These are phyloP conservation scores for Gaillardinia entomophila DNA, from an alignment of 805 yeast species.

Conservation along the genomic window DNA sequence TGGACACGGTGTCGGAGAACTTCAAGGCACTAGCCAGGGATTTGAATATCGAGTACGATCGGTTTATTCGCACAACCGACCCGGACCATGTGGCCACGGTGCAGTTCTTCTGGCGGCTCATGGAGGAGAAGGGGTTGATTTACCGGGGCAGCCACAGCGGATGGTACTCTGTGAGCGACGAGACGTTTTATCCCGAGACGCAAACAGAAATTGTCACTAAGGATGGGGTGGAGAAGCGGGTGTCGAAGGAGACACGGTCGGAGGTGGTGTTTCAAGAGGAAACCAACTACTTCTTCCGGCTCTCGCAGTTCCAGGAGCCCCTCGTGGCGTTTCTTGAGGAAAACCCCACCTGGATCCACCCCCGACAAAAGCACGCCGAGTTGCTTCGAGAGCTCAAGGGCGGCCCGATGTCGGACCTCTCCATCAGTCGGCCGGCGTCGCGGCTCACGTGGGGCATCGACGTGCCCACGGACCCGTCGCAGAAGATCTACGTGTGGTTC, in stretches of 20 bases:
- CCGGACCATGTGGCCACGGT: slow-evolving; percentile 67
- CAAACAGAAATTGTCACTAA: slow-evolving; percentile 47
- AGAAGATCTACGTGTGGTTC: slow-evolving; percentile 91
- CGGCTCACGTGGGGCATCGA: slow-evolving; percentile 85
- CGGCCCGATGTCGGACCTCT: slow-evolving; percentile 54
- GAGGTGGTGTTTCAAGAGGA: slow-evolving; percentile 75
- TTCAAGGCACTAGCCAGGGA: slow-evolving; percentile 60
- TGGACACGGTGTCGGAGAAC: slow-evolving; percentile 59
- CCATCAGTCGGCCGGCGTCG: slow-evolving; percentile 79
- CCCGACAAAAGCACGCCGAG: slow-evolving; percentile 48
- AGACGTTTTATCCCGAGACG: slow-evolving; percentile 82
- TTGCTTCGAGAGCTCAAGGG: slow-evolving; percentile 54
- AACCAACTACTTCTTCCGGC: slow-evolving; percentile 78
- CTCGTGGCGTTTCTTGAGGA: slow-evolving; percentile 45
- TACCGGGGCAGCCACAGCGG: slow-evolving; percentile 84
- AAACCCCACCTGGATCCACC: slow-evolving; percentile 61
- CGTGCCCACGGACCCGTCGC: slow-evolving; percentile 76
- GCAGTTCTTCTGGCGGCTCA: slow-evolving; percentile 59
- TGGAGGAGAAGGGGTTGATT: slow-evolving; percentile 57
- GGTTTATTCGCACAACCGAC: slow-evolving; percentile 91
- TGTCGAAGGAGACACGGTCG: slow-evolving; percentile 65
- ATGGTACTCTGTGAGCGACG: slow-evolving; percentile 94
- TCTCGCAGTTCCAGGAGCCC: slow-evolving; percentile 52
- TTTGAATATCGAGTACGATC: slow-evolving; percentile 54
- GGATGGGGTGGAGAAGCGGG: slow-evolving; percentile 27